Evolutionary conservation across 2,329 filamentous ascomycete genomes (phyloP).

Genomic region (Ophiostoma quercus): DNA sequence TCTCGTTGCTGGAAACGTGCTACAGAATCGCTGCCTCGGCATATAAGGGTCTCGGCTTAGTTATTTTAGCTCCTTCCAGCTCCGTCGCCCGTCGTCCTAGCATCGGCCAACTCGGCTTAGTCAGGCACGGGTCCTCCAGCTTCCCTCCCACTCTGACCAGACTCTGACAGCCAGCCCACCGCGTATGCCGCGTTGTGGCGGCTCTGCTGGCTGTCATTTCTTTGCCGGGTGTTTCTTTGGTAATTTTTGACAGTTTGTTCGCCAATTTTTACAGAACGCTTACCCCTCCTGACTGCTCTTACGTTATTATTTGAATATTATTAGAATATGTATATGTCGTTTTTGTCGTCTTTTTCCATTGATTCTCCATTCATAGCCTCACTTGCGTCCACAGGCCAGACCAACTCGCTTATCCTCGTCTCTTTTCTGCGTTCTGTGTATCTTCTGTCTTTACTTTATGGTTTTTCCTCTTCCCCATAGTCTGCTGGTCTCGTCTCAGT

Average conservation of each 20-base stretch:
- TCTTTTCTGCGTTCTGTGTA: background rate
- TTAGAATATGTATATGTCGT: background rate
- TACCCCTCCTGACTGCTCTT: background rate
- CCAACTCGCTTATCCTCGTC: conserved; percentile 1
- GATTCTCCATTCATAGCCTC: background rate
- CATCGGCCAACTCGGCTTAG: conserved; percentile 7
- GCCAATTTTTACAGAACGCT: background rate
- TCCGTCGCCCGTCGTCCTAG: background rate
- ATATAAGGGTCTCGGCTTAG: conserved; percentile 1
- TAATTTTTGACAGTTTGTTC: background rate
- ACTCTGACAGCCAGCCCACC: background rate
- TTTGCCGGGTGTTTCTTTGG: background rate
- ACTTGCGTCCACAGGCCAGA: background rate
- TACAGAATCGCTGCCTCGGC: background rate
- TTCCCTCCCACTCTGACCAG: background rate
- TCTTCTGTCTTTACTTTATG: background rate
- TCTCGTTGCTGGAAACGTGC: background rate
- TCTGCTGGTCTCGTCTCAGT: background rate
- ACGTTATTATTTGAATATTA: background rate
- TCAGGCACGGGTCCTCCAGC: background rate
- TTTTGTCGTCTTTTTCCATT: background rate
- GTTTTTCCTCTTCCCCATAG: conserved; percentile 4
- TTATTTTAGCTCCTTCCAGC: background rate
- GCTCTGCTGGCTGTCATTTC: background rate
- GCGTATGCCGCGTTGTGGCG: conserved; percentile 4